phyloP scores from a whole-genome alignment of 257 asterid species.

The Galeopsis tetrahit region DNA sequence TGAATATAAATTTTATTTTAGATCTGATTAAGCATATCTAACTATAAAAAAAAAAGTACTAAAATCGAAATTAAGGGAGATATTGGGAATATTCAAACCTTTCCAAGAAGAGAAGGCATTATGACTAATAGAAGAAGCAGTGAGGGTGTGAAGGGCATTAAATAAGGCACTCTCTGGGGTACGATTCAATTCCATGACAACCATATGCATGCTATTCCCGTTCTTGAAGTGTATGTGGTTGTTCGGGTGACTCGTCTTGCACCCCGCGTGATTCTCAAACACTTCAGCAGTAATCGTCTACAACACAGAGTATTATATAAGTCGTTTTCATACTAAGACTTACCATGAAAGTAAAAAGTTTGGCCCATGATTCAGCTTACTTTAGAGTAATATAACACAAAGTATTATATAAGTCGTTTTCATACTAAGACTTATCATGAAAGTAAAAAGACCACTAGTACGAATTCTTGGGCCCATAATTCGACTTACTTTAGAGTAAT shows the following conservation, averaged over 20 bases:
- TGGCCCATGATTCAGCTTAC: neutral
- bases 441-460: neutral
- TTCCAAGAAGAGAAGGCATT: conserved; percentile 92
- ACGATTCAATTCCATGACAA: conserved; percentile 85
- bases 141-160: conserved; percentile 73
- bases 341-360: too few species aligned
- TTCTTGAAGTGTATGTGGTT: conserved; percentile 87
- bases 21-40: too few species aligned
- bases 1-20: too few species aligned
- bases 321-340: neutral
- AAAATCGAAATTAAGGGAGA: too few species aligned
- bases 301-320: neutral
- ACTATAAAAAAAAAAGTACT: too few species aligned
- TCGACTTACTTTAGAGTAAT: neutral
- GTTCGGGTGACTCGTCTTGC: conserved; percentile 93
- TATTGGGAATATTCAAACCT: conserved; percentile 45
- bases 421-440: neutral
- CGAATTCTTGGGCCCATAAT: too few species aligned
- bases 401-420: too few species aligned
- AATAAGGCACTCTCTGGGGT: conserved; percentile 69
- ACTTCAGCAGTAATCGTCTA: conserved; percentile 88
- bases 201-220: conserved; percentile 87
- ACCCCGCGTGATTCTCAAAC: conserved; percentile 89
- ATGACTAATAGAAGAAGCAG: conserved; percentile 85
- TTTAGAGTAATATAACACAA: neutral